Conservation (phyloP, 371 early-diverging fungal species). For the Aphelidium insulamus region DNA sequence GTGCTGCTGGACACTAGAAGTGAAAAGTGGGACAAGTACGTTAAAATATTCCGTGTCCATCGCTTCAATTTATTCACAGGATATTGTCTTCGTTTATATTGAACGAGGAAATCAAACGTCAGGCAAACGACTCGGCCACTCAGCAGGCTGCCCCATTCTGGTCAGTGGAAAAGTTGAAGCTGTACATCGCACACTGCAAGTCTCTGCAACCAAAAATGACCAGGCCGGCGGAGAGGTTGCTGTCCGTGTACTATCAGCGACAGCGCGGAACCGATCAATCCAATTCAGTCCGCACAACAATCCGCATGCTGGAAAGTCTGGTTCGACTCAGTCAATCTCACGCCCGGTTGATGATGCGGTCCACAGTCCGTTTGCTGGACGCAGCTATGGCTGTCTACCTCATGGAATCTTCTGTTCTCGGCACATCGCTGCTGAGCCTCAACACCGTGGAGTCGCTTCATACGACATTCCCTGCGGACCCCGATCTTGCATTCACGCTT, state of each 20-base stretch:
- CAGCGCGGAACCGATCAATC: conserved; percentile 34
- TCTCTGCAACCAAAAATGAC: conserved; percentile 22
- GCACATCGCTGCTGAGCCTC: no score
- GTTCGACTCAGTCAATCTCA: conserved; percentile 69
- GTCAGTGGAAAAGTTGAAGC: conserved; percentile 27
- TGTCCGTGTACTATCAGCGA: conserved; percentile 36
- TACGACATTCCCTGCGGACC: no score
- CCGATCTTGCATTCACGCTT: no score
- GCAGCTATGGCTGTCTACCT: conserved; percentile 32
- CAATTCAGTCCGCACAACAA: conserved; percentile 45
- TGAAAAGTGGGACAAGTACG: conserved; percentile 28
- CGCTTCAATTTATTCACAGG: conserved; percentile 1
- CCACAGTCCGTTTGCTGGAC: conserved; percentile 27
- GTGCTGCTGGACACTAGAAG: conserved; percentile 41
- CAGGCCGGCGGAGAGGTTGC: conserved; percentile 24
- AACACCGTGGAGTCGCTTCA: no score
- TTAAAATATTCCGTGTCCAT: conserved; percentile 5
- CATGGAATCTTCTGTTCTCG: conserved; percentile 25
- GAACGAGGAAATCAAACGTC: conserved; percentile 7
- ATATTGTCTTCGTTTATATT: conserved; percentile 25
- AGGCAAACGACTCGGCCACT: background rate
- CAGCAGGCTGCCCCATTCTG: conserved; percentile 8
- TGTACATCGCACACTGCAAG: conserved; percentile 30
- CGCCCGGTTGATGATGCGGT: conserved; percentile 34
- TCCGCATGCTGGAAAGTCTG: conserved; percentile 58